Evolutionary conservation across 192 early-diverging fungal species (phyloP).

Genomic region (Backusella macrospora): DNA sequence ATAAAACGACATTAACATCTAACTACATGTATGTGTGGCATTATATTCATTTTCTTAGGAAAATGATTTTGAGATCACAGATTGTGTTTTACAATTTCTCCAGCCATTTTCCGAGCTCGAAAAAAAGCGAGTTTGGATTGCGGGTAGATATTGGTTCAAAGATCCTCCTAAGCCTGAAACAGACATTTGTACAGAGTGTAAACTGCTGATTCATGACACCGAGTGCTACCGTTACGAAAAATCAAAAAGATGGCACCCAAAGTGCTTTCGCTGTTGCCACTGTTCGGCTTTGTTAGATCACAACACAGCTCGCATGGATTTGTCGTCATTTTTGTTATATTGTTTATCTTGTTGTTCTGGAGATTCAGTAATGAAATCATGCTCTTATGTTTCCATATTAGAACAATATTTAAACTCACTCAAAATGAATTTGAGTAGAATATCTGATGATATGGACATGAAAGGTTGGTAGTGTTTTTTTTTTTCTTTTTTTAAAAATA

Average conservation of each 20-base stretch:
- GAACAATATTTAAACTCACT: slow-evolving; percentile 92
- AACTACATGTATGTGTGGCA: background rate
- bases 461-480: slow-evolving; percentile 28
- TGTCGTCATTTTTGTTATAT: slow-evolving; percentile 58
- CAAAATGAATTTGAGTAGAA: slow-evolving; percentile 76
- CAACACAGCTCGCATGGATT: slow-evolving; percentile 54
- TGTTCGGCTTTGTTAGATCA: background rate
- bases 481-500: background rate
- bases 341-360: slow-evolving; percentile 23
- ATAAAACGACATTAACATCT: background rate
- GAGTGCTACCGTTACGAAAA: slow-evolving; percentile 8
- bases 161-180: slow-evolving; percentile 34
- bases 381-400: slow-evolving; percentile 81
- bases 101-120: slow-evolving; percentile 70
- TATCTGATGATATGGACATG: slow-evolving; percentile 67
- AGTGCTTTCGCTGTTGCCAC: slow-evolving; percentile 5
- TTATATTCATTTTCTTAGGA: slow-evolving; percentile 11
- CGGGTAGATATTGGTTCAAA: slow-evolving; percentile 31
- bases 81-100: slow-evolving; percentile 69
- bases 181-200: slow-evolving; percentile 13
- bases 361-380: slow-evolving; percentile 42
- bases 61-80: slow-evolving; percentile 9
- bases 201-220: background rate
- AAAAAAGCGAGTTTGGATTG: slow-evolving; percentile 33
- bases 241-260: slow-evolving; percentile 3